A percentile compares a stretch with the other conserved stretches of the same genome.
Evolutionary conservation across 1,139 yeast genomes (phyloP).

Genomic region (Lodderomyces metapsilosis): DNA sequence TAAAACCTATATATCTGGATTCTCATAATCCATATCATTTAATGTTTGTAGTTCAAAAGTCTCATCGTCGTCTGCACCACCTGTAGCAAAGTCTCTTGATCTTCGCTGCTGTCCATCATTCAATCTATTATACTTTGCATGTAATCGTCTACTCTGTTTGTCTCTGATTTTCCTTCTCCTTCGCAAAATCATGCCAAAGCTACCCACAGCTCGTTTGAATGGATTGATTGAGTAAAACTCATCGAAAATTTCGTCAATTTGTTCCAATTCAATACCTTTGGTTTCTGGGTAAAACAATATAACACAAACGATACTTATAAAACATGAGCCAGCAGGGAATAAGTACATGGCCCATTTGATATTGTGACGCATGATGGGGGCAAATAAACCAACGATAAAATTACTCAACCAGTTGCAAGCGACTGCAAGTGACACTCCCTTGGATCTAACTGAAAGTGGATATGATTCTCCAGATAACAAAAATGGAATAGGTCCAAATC

Average conservation of each 20-base stretch:
- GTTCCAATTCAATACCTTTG: conserved; percentile 83
- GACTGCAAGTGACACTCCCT: conserved; percentile 54
- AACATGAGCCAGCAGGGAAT: conserved; percentile 48
- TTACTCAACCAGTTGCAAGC: conserved; percentile 58
- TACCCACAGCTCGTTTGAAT: conserved; percentile 6
- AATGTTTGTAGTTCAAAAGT: conserved; percentile 13
- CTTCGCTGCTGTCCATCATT: conserved; percentile 6
- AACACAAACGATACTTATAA: conserved; percentile 51
- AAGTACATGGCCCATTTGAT: conserved; percentile 53
- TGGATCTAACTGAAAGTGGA: conserved; percentile 52
- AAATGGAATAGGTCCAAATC: conserved; percentile 61
- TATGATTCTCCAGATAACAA: conserved; percentile 55
- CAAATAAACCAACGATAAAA: conserved; percentile 53
- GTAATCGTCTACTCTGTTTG: conserved; percentile 4
- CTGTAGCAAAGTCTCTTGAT: neutral
- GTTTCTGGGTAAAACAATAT: conserved; percentile 81
- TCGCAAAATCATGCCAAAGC: conserved; percentile 5
- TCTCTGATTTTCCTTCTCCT: conserved; percentile 3
- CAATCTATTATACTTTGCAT: conserved; percentile 8
- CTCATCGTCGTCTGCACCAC: conserved; percentile 16
- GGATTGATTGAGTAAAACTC: conserved; percentile 31
- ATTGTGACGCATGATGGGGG: conserved; percentile 47
- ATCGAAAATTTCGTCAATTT: conserved; percentile 81
- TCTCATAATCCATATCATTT: conserved; percentile 20
- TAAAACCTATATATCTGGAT: conserved; percentile 11